A percentile compares a stretch with the other conserved stretches of the same genome.
These are phyloP conservation scores for Infundibulicybe gibba DNA, from an alignment of 768 basidiomycete genomes.

Conservation along the genomic window DNA sequence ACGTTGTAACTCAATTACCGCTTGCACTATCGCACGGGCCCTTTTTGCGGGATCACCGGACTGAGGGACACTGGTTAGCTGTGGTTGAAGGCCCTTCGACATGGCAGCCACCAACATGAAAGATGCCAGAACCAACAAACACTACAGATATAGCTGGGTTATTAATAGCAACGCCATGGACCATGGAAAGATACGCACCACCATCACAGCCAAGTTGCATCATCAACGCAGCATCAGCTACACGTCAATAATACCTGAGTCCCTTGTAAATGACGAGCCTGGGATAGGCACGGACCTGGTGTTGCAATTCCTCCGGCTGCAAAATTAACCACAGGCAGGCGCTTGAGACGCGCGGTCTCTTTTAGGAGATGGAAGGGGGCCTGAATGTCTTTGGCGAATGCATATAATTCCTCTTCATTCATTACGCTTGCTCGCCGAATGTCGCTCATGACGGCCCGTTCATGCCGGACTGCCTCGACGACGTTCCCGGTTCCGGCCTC, in stretches of 20 bases:
- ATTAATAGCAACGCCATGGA: conserved; percentile 5
- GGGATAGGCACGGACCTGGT: conserved; percentile 52
- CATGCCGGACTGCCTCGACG: conserved; percentile 92
- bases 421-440: conserved; percentile 85
- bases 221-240: conserved; percentile 96
- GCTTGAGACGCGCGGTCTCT: conserved; percentile 91
- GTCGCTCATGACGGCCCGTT: conserved; percentile 76
- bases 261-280: neutral
- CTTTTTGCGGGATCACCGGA: conserved; percentile 93
- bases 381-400: conserved; percentile 86
- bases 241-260: conserved; percentile 3
- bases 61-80: conserved; percentile 27
- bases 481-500: conserved; percentile 89
- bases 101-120: conserved; percentile 59
- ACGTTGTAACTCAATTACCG: conserved; percentile 42
- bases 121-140: conserved; percentile 97
- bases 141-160: conserved; percentile 41
- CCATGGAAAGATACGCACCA: conserved; percentile 42
- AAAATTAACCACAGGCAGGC: conserved; percentile 94
- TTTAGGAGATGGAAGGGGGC: conserved; percentile 95
- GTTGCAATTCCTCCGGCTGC: conserved; percentile 94
- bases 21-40: conserved; percentile 94
- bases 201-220: conserved; percentile 98
- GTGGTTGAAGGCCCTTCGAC: neutral
- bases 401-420: conserved; percentile 94